Evolutionary conservation across 2,329 filamentous ascomycete species (phyloP).

Genomic region (Acrodontium crateriforme): DNA sequence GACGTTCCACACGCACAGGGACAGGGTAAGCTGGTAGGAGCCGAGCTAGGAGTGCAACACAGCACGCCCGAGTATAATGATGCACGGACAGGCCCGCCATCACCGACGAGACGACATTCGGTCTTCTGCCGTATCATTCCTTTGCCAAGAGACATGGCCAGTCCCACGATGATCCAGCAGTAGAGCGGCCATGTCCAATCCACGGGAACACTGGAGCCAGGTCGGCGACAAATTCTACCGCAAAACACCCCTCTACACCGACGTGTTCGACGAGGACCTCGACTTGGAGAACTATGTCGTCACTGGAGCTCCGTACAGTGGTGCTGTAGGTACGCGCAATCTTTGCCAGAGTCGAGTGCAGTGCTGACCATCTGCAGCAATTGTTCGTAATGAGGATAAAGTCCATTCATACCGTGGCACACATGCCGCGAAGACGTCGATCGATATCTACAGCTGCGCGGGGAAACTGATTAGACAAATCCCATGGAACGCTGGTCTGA

Average conservation of each 20-base stretch:
- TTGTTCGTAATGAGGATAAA: slow-evolving; percentile 81
- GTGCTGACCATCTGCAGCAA: slow-evolving; percentile 40
- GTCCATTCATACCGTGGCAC: slow-evolving; percentile 63
- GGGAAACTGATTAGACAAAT: slow-evolving; percentile 57
- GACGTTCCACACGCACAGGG: too few species aligned
- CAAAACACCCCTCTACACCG: slow-evolving; percentile 85
- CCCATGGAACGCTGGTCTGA: slow-evolving; percentile 75
- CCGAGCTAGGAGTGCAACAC: too few species aligned
- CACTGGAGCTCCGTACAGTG: slow-evolving; percentile 81
- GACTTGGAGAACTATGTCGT: slow-evolving; percentile 92
- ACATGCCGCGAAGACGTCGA: slow-evolving; percentile 61
- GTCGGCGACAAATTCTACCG: slow-evolving; percentile 91
- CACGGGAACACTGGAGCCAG: slow-evolving; percentile 86
- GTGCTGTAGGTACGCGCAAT: slow-evolving; percentile 61
- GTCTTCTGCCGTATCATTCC: too few species aligned
- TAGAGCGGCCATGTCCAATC: slow-evolving; percentile 33
- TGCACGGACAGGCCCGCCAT: too few species aligned
- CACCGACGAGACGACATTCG: too few species aligned
- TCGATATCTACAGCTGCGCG: slow-evolving; percentile 88
- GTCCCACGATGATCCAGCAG: background rate
- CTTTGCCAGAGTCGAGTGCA: slow-evolving; percentile 1
- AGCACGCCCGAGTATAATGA: too few species aligned
- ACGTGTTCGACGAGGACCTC: slow-evolving; percentile 81
- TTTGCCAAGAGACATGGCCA: background rate
- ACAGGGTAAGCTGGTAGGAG: too few species aligned